Conservation (phyloP, 257 asterid species). For the Nicotiana tomentosiformis region DNA sequence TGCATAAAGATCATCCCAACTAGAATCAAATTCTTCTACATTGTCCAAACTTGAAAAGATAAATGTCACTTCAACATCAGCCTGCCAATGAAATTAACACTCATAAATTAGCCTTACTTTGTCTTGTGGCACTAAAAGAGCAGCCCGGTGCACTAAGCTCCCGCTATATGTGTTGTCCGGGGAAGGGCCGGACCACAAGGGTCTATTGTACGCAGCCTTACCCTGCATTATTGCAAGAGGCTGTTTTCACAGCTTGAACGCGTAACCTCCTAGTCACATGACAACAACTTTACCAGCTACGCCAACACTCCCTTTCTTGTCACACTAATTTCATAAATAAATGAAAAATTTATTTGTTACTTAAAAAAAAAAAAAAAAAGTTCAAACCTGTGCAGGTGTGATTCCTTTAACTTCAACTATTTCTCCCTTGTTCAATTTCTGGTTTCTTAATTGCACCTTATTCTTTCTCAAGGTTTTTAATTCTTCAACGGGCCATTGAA, state of each 20-base stretch:
- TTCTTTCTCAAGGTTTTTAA: neutral
- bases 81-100: neutral
- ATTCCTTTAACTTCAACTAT: neutral
- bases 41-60: neutral
- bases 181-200: too few relatives aligned
- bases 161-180: too few relatives aligned
- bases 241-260: neutral
- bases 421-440: neutral
- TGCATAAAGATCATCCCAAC: neutral
- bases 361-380: neutral
- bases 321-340: neutral
- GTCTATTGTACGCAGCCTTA: too few relatives aligned
- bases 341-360: neutral
- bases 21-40: neutral
- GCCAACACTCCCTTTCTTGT: too few relatives aligned
- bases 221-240: too few relatives aligned
- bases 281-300: too few relatives aligned
- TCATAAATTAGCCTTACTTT: neutral
- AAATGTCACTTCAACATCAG: neutral
- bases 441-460: neutral
- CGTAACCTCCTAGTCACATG: too few relatives aligned
- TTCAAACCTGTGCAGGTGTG: neutral
- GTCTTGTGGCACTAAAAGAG: neutral
- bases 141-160: too few relatives aligned
- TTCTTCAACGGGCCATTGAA: slow-evolving; percentile 3